Evolutionary conservation across 495 filamentous ascomycete species (phyloP).

Genomic region (Aspergillus leporis): DNA sequence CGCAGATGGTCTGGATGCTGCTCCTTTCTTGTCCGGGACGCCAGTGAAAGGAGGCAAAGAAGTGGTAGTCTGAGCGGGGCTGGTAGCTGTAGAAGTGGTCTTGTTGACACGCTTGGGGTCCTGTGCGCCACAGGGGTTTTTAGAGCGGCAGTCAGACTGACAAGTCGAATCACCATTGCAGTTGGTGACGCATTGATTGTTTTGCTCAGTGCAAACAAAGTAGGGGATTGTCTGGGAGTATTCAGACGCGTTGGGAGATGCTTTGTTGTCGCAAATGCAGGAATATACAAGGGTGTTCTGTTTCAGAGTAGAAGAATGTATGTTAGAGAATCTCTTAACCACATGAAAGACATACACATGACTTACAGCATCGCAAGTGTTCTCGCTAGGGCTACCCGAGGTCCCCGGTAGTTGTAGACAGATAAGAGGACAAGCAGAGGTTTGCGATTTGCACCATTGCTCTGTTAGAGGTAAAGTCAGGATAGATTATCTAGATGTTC

Average conservation of each 20-base stretch:
- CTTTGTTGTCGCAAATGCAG: slow-evolving; percentile 75
- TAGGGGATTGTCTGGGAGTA: slow-evolving; percentile 87
- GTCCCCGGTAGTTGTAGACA: slow-evolving; percentile 67
- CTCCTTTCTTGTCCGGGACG: slow-evolving; percentile 21
- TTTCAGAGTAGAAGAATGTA: slow-evolving; percentile 2
- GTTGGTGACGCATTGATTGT: slow-evolving; percentile 64
- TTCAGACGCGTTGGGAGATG: slow-evolving; percentile 72
- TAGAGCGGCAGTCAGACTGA: slow-evolving; percentile 59
- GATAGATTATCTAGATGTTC: slow-evolving; percentile 11
- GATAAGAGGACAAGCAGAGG: slow-evolving; percentile 70
- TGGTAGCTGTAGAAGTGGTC: slow-evolving; percentile 49
- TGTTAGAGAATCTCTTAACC: slow-evolving; percentile 12
- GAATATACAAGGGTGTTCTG: slow-evolving; percentile 67
- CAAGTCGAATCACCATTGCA: slow-evolving; percentile 63
- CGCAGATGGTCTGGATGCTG: slow-evolving; percentile 37
- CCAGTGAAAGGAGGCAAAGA: slow-evolving; percentile 34
- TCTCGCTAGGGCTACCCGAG: slow-evolving; percentile 50
- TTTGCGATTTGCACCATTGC: slow-evolving; percentile 70
- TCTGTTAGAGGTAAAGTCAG: slow-evolving; percentile 38
- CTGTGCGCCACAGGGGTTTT: slow-evolving; percentile 81
- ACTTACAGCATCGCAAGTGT: slow-evolving; percentile 73
- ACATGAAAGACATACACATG: background rate
- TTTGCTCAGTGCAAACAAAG: slow-evolving; percentile 74
- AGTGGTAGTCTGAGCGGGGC: slow-evolving; percentile 38
- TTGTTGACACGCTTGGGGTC: slow-evolving; percentile 63